Evolutionary conservation across 805 yeast species (phyloP).

Genomic region (Pichia membranifaciens): DNA sequence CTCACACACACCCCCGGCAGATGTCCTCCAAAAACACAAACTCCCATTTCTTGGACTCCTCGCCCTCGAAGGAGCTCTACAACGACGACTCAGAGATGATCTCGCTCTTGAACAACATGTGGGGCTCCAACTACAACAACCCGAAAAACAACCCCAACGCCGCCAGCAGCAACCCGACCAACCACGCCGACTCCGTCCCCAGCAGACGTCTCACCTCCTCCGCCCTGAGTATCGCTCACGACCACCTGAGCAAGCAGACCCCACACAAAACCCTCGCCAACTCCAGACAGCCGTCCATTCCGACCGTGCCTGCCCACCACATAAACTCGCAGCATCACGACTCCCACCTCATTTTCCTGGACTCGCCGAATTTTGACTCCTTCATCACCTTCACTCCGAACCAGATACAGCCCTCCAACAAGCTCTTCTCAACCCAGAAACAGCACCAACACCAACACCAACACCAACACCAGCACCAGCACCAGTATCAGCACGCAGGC

Average conservation of each 20-base stretch:
- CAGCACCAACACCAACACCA: background rate
- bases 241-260: background rate
- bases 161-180: background rate
- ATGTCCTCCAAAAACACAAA: too few relatives aligned
- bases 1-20: too few relatives aligned
- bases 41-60: background rate
- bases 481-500: background rate
- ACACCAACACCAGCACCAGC: background rate
- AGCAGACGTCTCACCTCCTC: background rate
- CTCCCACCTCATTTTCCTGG: background rate
- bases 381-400: conserved; percentile 10
- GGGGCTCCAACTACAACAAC: background rate
- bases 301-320: conserved; percentile 7
- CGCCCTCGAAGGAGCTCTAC: conserved; percentile 7
- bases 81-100: conserved; percentile 7
- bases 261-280: background rate
- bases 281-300: conserved; percentile 4
- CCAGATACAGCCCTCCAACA: background rate
- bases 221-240: background rate
- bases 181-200: background rate
- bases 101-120: background rate
- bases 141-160: background rate
- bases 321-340: conserved; percentile 2
- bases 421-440: background rate
- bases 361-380: conserved; percentile 11